These are phyloP conservation scores for Pseudocercospora cruenta DNA, from an alignment of 2,329 filamentous ascomycete species.

Conservation along the genomic window DNA sequence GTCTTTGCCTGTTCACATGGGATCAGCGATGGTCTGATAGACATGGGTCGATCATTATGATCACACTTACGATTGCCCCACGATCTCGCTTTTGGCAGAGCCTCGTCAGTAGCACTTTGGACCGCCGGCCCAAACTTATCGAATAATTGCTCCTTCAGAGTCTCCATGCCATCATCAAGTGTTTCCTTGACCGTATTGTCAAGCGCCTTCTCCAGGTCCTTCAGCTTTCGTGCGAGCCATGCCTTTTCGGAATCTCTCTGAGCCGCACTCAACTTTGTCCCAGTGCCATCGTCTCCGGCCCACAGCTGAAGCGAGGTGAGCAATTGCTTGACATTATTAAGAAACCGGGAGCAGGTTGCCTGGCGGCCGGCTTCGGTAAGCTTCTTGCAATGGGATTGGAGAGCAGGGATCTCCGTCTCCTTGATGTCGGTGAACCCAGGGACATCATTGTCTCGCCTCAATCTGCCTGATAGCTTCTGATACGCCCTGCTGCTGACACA, in stretches of 20 bases:
- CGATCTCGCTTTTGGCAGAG: conserved; percentile 37
- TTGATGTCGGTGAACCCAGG: conserved; percentile 56
- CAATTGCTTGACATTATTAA: conserved; percentile 56
- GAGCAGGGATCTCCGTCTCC: conserved; percentile 62
- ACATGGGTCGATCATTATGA: not conserved
- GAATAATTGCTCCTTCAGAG: conserved; percentile 52
- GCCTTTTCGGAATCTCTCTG: conserved; percentile 44
- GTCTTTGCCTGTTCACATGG: conserved; percentile 22
- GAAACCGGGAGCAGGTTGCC: conserved; percentile 52
- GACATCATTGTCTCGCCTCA: conserved; percentile 57
- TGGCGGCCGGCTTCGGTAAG: conserved; percentile 57
- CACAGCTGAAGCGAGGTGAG: conserved; percentile 59
- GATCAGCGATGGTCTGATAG: not conserved
- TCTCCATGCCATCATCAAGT: conserved; percentile 45
- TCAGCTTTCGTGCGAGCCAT: conserved; percentile 45
- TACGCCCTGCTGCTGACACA: conserved; percentile 67
- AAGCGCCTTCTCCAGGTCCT: conserved; percentile 48
- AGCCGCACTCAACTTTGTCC: conserved; percentile 45
- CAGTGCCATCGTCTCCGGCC: conserved; percentile 49
- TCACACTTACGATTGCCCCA: conserved; percentile 38
- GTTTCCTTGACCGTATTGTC: conserved; percentile 46
- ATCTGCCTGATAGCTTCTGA: conserved; percentile 61
- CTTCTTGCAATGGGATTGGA: conserved; percentile 62
- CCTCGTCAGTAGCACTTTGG: conserved; percentile 44
- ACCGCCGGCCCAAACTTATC: conserved; percentile 48